Evolutionary conservation across 345 rosid genomes (phyloP).

Genomic region (Anacardium occidentale): DNA sequence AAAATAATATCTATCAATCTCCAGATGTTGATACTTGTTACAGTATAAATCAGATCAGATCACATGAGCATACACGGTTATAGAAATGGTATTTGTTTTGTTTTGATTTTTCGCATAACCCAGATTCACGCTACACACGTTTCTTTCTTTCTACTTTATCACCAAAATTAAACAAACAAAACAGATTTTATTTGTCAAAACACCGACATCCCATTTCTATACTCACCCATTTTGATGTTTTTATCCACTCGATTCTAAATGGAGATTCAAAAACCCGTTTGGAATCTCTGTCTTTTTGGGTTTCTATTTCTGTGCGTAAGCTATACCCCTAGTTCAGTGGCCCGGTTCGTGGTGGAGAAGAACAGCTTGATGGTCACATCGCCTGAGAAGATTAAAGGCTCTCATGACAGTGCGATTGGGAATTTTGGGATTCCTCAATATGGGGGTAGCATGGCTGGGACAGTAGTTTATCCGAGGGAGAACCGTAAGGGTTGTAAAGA

Average conservation of each 20-base stretch:
- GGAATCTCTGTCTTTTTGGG: slow-evolving; percentile 30
- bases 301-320: slow-evolving; percentile 33
- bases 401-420: slow-evolving; percentile 87
- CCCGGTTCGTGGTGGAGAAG: slow-evolving; percentile 94
- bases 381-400: slow-evolving; percentile 87
- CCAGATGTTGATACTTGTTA: too few species aligned
- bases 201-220: too few species aligned
- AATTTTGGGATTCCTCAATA: slow-evolving; percentile 98
- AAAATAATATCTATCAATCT: too few species aligned
- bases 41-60: too few species aligned
- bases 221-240: neutral
- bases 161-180: neutral
- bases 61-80: too few species aligned
- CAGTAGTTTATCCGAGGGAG: slow-evolving; percentile 65
- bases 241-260: neutral
- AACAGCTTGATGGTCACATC: slow-evolving; percentile 84
- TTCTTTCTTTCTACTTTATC: neutral
- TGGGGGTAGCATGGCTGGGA: slow-evolving; percentile 98
- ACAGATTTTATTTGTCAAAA: neutral
- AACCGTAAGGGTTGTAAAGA: slow-evolving; percentile 75
- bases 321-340: slow-evolving; percentile 20
- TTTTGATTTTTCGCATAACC: too few species aligned
- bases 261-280: neutral
- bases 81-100: too few species aligned
- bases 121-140: neutral